Conservation (phyloP, 2,329 filamentous ascomycete species). For the Fusarium sp. region DNA sequence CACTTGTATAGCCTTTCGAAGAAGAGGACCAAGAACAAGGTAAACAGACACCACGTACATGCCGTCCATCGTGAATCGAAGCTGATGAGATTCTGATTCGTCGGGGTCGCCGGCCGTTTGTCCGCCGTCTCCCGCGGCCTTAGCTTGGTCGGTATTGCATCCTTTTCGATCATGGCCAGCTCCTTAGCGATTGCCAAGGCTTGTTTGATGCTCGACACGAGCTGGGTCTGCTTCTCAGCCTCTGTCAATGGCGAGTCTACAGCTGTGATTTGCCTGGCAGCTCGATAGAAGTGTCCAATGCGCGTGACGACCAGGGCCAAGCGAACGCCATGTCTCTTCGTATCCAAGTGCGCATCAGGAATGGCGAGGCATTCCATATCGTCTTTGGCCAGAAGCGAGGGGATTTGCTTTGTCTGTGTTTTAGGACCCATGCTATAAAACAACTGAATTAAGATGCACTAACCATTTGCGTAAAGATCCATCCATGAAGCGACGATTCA, state of each 20-base stretch:
- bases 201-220: slow-evolving; percentile 19
- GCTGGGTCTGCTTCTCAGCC: slow-evolving; percentile 4
- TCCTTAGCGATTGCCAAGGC: slow-evolving; percentile 25
- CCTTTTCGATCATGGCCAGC: slow-evolving; percentile 5
- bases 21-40: slow-evolving; percentile 17
- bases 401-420: slow-evolving; percentile 28
- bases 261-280: slow-evolving; percentile 18
- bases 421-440: slow-evolving; percentile 2
- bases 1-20: slow-evolving; percentile 18
- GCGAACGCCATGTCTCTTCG: slow-evolving; percentile 10
- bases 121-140: slow-evolving; percentile 15
- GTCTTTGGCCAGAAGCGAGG: slow-evolving; percentile 15
- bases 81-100: slow-evolving; percentile 3
- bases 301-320: slow-evolving; percentile 23
- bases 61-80: slow-evolving; percentile 26
- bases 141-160: slow-evolving; percentile 11
- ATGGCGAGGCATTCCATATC: slow-evolving; percentile 22
- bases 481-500: slow-evolving; percentile 3
- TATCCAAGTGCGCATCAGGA: slow-evolving; percentile 13
- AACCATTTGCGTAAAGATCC: slow-evolving; percentile 35
- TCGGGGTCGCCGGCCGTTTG: slow-evolving; percentile 6
- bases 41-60: slow-evolving; percentile 14
- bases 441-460: slow-evolving; percentile 5
- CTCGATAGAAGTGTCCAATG: slow-evolving; percentile 30
- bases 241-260: neutral